Evolutionary conservation across 2,329 filamentous ascomycete genomes (phyloP).

Genomic region (Fusarium scirpi): DNA sequence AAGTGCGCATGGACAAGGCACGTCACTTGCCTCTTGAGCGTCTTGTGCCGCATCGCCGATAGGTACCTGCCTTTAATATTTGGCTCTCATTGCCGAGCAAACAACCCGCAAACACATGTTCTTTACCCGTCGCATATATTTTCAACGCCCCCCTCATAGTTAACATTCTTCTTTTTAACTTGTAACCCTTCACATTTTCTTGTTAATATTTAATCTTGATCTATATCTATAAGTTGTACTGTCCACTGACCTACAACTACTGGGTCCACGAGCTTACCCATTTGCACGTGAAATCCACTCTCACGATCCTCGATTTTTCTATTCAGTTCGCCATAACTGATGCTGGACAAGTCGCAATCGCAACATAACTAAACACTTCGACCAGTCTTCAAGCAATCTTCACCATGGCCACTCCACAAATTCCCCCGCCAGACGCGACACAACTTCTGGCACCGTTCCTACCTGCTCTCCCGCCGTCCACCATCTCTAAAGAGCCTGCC

Average conservation of each 20-base stretch:
- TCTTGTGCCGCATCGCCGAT: conserved; percentile 43
- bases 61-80: not conserved
- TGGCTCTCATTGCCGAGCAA: conserved; percentile 6
- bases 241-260: conserved; percentile 5
- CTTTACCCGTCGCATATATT: conserved; percentile 6
- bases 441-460: conserved; percentile 67
- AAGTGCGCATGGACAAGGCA: conserved; percentile 24
- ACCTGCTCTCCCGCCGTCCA: conserved; percentile 69
- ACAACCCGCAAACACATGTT: conserved; percentile 13
- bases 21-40: conserved; percentile 41
- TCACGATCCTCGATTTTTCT: conserved; percentile 7
- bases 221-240: conserved; percentile 11
- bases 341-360: conserved; percentile 10
- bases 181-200: not conserved
- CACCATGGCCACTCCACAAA: conserved; percentile 47
- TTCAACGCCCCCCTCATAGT: conserved; percentile 11
- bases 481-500: conserved; percentile 68
- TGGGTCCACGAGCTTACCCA: conserved; percentile 26
- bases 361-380: conserved; percentile 3
- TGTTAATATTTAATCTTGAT: conserved; percentile 1
- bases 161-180: not conserved
- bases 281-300: conserved; percentile 36
- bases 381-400: not conserved
- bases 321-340: conserved; percentile 4
- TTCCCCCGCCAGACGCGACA: conserved; percentile 60